Base-by-base conservation (phyloP, 2,329 filamentous ascomycete species). In the Colletotrichum brevisporum region DNA sequence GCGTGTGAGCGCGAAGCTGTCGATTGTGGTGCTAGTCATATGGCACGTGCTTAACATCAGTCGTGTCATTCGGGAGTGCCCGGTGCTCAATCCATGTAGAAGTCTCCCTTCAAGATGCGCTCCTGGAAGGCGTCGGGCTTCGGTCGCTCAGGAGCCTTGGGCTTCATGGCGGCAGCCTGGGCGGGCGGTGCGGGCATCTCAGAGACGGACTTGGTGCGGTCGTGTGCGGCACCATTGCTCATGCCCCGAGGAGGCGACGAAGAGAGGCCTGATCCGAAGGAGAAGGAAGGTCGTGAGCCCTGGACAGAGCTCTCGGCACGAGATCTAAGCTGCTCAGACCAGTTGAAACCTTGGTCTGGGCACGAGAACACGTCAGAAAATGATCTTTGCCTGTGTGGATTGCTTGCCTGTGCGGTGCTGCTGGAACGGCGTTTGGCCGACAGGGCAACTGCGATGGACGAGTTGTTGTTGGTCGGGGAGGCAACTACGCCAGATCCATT, bases 81-180 rank as follows among this genome's bases (percentile, higher is more conserved):
- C 1, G 16, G 6, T 13, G 5, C 70, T 86, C 86, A 97, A 78
- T 98, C 95, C 94, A 98, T 98, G 84, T 96, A 96, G 76, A 99
- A 98, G 77, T 99, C 96, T 53, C 95, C 96, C 83, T 97, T 96
- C 74, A 99, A 87, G 76, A 99, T 98, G 74, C 97, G 90, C 86
- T 99, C 96, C 81, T 98, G 95, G 83, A 98, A 96, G 71, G 92
- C 92, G 83, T 99, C 96, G 36, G 95, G 95, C 85, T 95, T 97
- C 73, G 86, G 86, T 45, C 86, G 83, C 75, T 85, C 81, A 58
- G 80, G 75, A 57, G 81, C 81, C 73, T 83, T 83, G 57, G 84
- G 83, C 76, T 81, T 83, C 72, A 81, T 78, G 50, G 83, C 74
- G 54, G 85, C 81, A 18, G 84, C 80, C 73, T 89, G 84, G 50